A percentile compares a stretch with the other conserved stretches of the same genome.
Conservation (phyloP, 73 alveolate species). For the Tetrahymena borealis region DNA sequence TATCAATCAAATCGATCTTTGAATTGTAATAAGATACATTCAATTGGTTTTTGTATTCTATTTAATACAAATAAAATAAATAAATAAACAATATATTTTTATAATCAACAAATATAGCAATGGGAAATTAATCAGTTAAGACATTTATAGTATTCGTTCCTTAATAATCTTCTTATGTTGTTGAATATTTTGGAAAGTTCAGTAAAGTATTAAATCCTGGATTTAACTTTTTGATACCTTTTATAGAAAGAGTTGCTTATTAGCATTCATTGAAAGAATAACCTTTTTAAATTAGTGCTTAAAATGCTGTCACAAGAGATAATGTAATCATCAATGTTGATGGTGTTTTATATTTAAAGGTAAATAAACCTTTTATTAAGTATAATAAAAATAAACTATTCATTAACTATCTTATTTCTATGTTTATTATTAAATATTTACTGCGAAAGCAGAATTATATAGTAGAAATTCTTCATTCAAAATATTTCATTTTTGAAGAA, state of each 20-base stretch:
- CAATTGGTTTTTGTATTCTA: not conserved
- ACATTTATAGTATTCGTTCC: constrained; percentile 69
- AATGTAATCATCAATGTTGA: constrained; percentile 85
- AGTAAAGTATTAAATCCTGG: constrained; percentile 74
- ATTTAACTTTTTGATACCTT: constrained; percentile 65
- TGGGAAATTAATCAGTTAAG: not conserved
- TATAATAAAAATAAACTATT: not conserved
- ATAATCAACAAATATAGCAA: not conserved
- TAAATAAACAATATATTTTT: not conserved
- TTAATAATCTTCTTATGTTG: constrained; percentile 65
- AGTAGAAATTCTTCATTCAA: too few relatives aligned
- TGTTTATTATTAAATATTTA: too few relatives aligned
- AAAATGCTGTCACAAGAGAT: constrained; percentile 82
- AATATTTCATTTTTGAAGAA: too few relatives aligned
- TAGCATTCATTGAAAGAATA: constrained; percentile 64
- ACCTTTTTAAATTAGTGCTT: constrained; percentile 59
- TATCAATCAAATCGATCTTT: not conserved
- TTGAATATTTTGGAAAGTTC: constrained; percentile 85
- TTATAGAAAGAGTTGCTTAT: constrained; percentile 70
- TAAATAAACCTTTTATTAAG: constrained; percentile 59
- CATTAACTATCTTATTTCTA: not conserved
- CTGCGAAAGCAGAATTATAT: too few relatives aligned
- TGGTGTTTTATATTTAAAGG: constrained; percentile 81
- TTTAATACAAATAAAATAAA: not conserved
- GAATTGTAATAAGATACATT: not conserved